Evolutionary conservation across 805 yeast genomes (phyloP), one percentile per base, ranked within the genome.

Genomic region (Candida ortonii): DNA sequence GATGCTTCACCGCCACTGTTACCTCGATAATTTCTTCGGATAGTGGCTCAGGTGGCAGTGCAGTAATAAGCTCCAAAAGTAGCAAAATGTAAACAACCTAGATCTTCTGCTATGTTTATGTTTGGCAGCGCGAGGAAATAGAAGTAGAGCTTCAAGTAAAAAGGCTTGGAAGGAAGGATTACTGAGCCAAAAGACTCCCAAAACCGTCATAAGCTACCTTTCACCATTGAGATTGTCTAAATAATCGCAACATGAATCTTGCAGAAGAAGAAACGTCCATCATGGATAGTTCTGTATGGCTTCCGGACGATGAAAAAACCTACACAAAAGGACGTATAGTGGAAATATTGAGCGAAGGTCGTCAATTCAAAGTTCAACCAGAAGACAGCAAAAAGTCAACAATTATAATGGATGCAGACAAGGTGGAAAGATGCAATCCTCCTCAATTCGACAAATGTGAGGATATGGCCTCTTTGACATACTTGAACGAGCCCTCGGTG

Each of bases 381-480:
- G 28, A 33, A 12, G 19, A 33, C 25, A 26, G 39, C 12, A 30
- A 33, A n/a, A 27, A 27, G 12, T 25, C 26, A 19, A 62, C 68
- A 17, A 43, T 53, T 7, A 60, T 57, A 9, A 53, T 77, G 5
- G 66, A 67, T 16, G 64, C 70, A 8, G 58, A 55, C 14, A 59
- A 64, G 33, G 70, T 67, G 15, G 80, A 80, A 46, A 77, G 75
- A 50, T 86, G 89, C 33, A 93, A 93, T 53, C 98, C 99, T 1
- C 68, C 80, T 7, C 84, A 84, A 47, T 93, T 93, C 59, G 94
- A 93, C 59, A 82, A 78, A 50, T 90, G 94, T 41, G 79, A 84
- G 47, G 96, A 93, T 52, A 86, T 93, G 89, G 97, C 97, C 0
- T 96, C 89, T 48, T 68, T 93, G 44, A 93, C 99, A 1, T 87